Percentiles rank a stretch among this genome's conserved stretches.
Evolutionary conservation across 2,329 filamentous ascomycete species (phyloP).

Genomic region (Stachybotrys chlorohalonatus): DNA sequence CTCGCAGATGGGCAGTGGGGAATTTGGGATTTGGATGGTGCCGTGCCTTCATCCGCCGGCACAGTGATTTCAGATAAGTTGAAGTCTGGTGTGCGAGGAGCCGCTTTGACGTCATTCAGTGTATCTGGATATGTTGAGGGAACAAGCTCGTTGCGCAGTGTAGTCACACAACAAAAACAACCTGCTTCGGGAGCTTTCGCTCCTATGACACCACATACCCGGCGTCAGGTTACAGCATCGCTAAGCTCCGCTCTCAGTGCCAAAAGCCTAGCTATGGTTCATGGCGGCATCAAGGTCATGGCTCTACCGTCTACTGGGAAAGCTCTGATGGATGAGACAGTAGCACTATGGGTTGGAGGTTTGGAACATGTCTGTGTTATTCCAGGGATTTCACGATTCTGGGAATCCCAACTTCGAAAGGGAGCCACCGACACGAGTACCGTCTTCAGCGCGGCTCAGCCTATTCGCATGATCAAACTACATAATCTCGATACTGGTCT

Average conservation of each 20-base stretch:
- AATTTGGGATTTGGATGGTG: constrained; percentile 57
- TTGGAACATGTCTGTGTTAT: constrained; percentile 49
- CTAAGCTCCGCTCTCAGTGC: constrained; percentile 32
- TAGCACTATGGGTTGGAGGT: constrained; percentile 48
- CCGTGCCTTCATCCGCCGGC: constrained; percentile 33
- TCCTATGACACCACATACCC: constrained; percentile 55
- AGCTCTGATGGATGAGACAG: constrained; percentile 40
- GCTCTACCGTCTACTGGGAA: constrained; percentile 33
- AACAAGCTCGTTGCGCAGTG: constrained; percentile 42
- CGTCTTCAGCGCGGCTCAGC: constrained; percentile 45
- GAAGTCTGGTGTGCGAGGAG: constrained; percentile 44
- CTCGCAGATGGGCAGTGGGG: constrained; percentile 59
- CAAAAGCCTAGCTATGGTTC: constrained; percentile 42
- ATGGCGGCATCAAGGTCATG: constrained; percentile 42
- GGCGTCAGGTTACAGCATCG: constrained; percentile 41
- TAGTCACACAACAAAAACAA: constrained; percentile 23
- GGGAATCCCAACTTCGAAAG: constrained; percentile 49
- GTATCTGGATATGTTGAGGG: constrained; percentile 52
- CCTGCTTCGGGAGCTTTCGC: constrained; percentile 42
- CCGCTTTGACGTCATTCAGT: constrained; percentile 49
- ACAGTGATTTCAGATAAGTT: constrained; percentile 39
- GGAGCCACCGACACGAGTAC: constrained; percentile 41
- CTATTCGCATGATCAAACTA: constrained; percentile 46
- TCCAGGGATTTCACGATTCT: constrained; percentile 45
- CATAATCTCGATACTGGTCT: constrained; percentile 43